Base-by-base conservation (phyloP, 2,329 filamentous ascomycete species). In the Rasamsonia emersonii region DNA sequence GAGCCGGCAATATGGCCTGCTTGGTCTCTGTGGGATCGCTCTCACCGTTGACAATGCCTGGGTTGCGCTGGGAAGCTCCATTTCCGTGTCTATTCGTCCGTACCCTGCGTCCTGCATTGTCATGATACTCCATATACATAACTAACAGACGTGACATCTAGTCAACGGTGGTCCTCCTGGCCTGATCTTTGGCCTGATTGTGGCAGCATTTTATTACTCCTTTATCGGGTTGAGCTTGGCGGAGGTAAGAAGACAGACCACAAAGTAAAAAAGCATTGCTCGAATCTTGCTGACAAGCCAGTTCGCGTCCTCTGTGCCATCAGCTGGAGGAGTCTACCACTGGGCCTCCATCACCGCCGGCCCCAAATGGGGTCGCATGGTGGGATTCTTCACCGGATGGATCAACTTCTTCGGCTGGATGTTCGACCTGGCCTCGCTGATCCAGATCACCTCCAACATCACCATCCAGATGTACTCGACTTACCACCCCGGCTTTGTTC, bases 381-480 rank as follows among this genome's bases (percentile, higher is more conserved):
- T 65, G 9, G 42, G 42, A 10, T 44, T 41, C 33, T 43, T 44
- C 23, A 32, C 40, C 13, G 42, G 40, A 7, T 53, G 37, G 5
- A 39, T 58, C 25, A 75, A 75, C 48, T 73, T 72, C 43, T 71
- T 68, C 38, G 71, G 66, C 9, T 73, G 70, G 70, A 66, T 72
- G 47, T 73, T 72, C 41, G 68, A 66, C 39, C 53, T 71, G 3
- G 65, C 68, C 1, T 62, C 66, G 3, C 61, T 73, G 25, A 44
- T 63, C 6, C 62, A 65, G 32, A 68, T 73, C 34, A 61, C 65
- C 1, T 61, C 65, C 41, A 72, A 73, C 42, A 58, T 72, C 32
- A 44, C 63, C 18, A 62, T 73, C 13, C 62, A 66, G 47, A 63
- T 74, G 57, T 73, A 73, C 16, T 50, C 52, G 3, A 34, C 59